Evolutionary conservation across 768 basidiomycete genomes (phyloP), one percentile per base, ranked within the genome.

Genomic region (Trametopsis cervina): DNA sequence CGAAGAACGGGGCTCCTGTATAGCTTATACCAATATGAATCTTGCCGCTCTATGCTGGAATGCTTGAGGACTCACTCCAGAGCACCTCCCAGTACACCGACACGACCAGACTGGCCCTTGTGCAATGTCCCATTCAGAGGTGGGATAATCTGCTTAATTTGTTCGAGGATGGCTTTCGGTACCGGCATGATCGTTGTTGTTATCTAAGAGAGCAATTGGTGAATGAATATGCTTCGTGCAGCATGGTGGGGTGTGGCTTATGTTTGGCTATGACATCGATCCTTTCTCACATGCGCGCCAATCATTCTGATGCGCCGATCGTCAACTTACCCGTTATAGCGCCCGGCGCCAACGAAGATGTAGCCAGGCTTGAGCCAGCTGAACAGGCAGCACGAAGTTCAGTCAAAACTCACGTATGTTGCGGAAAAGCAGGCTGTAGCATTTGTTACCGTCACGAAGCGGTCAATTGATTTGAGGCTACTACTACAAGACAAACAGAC

Each of bases 101-200:
- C 85, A 36, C 95, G 78, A 29, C 95, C 92, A 81, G 89, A 92
- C 69, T 97, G 94, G 23, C 95, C 95, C 63, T 99, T 99, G 72
- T 94, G 92, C 23, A 97, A 68, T 38, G 83, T 79, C 5, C 84
- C 83, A 57, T 92, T 83, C 23, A 98, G 75, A 37, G 95, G 95
- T 0, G 95, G 95, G 44, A 98, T 89, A 48, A 98, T 72, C 54
- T 78, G 75, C 60, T 82, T 85, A 48, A 94, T 75, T 60, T 90
- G 83, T 17, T 82, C 76, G 26, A 87, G 60, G 51, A 90, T 67
- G 22, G 68, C 60, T 54, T 75, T 78, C 40, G 83, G 71, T 41
- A 87, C 61, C 10, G 83, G 70, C 86, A 86, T 89, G 22, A 17
- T 45, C 21, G 21, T n/a, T 40, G 15, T 40, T 18, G 21, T 17